These are phyloP conservation scores for Posidonia australis DNA, from an alignment of 106 monocot species.

Conservation along the genomic window DNA sequence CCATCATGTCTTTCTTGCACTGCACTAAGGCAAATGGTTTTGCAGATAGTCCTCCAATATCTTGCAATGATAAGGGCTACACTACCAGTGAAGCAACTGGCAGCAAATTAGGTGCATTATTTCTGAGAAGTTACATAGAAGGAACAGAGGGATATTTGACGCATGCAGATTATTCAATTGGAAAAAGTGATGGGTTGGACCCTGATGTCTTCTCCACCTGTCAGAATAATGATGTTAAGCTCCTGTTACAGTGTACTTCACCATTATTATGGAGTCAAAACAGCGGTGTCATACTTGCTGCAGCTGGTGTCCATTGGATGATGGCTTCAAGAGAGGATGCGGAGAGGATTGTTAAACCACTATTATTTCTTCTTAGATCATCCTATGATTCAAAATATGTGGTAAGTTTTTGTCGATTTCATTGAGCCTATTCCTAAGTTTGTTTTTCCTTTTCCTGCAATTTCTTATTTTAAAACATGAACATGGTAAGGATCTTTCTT, in stretches of 20 bases:
- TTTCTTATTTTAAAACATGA: neutral
- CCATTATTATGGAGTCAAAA: slow-evolving; percentile 98
- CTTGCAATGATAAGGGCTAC: neutral
- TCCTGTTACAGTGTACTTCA: slow-evolving; percentile 70
- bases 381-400: slow-evolving; percentile 74
- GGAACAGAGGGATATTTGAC: slow-evolving; percentile 37
- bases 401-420: slow-evolving; percentile 25
- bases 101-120: slow-evolving; percentile 16
- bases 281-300: slow-evolving; percentile 85
- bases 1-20: slow-evolving; percentile 39
- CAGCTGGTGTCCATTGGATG: slow-evolving; percentile 90
- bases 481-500: too few species aligned
- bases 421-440: neutral
- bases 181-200: slow-evolving; percentile 1
- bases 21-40: neutral
- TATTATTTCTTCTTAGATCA: slow-evolving; percentile 76
- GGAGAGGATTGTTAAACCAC: slow-evolving; percentile 63
- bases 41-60: neutral
- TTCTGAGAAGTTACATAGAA: slow-evolving; percentile 63
- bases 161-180: slow-evolving; percentile 2
- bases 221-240: slow-evolving; percentile 61
- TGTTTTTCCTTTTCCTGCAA: neutral
- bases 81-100: slow-evolving; percentile 4
- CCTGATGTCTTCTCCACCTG: slow-evolving; percentile 18
- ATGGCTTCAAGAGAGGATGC: slow-evolving; percentile 53